Base-by-base conservation (phyloP, 169 alveolate species). In the Eimeria acervulina region DNA sequence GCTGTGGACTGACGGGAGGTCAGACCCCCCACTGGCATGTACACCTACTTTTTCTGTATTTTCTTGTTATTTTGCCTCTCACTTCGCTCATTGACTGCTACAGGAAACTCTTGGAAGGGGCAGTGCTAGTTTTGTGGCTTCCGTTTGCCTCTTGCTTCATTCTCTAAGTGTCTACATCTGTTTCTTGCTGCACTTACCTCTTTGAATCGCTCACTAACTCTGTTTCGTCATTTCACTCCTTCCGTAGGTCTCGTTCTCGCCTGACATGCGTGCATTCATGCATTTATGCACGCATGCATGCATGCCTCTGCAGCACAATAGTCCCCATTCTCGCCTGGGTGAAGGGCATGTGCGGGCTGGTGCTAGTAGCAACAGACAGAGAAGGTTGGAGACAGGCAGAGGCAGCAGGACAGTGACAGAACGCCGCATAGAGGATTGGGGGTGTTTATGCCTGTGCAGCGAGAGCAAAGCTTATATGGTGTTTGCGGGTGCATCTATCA, bases 1-100 rank as follows among this genome's bases (percentile, higher is more conserved):
- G 33, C 95, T 96, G 80, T 97, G 98, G 98, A 96, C 98, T 1
- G 98, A 97, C 63, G 97, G 97, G 28, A 55, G 93, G 93, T 87
- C 12, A 44, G 93, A 12, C n/a, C 38, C 51, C 51, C n/a, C 5
- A 72, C n/a, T 72, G 28, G 10, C 28, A 36, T 36, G 51, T 51
- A 36, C 31, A 12, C 52, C 7, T 31, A 38, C 47, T 72, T 0
- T 72, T 17, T 36, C 28, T 31, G 52, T 33, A n/a, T 21, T 68
- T 36, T 13, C 28, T 17, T 36, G 38, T 1, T 42, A 23, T 31
- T 66, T 61, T 61, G 44, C 13, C 21, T 7, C n/a, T 8, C 10
- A 31, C 1, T 28, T 6, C 8, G 40, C 31, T 31, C 13, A 1
- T 2, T 31, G 19, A 68, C 44, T 68, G 26, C 6, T 10, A 8